Percentiles rank a stretch among this genome's conserved stretches.
These are phyloP conservation scores for Abrus pulchellus DNA, from an alignment of 306 rosid species.

Conservation along the genomic window DNA sequence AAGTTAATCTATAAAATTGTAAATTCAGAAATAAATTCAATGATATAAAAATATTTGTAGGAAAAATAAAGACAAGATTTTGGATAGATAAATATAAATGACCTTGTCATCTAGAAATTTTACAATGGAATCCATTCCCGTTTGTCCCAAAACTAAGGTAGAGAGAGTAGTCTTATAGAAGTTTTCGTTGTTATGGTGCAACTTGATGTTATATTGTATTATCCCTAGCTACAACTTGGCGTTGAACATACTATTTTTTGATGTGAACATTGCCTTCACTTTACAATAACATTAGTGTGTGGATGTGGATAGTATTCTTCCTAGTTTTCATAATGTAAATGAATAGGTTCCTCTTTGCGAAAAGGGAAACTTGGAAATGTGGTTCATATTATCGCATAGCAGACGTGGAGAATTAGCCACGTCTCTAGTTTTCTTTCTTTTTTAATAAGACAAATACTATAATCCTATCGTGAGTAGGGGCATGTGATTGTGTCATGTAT, in stretches of 20 bases:
- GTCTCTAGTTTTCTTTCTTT: slow-evolving; percentile 45
- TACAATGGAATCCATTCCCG: not conserved
- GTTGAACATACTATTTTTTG: slow-evolving; percentile 8
- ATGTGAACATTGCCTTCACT: slow-evolving; percentile 31
- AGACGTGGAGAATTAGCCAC: slow-evolving; percentile 72
- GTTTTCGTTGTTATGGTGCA: slow-evolving; percentile 34
- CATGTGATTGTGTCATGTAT: slow-evolving; percentile 38
- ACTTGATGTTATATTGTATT: slow-evolving; percentile 15
- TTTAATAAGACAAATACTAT: slow-evolving; percentile 35
- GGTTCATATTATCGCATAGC: slow-evolving; percentile 58
- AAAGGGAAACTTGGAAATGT: slow-evolving; percentile 43
- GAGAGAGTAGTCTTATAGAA: slow-evolving; percentile 26
- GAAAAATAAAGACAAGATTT: not conserved
- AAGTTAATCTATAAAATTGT: not conserved
- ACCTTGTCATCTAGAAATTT: not conserved
- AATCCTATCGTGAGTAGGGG: slow-evolving; percentile 2
- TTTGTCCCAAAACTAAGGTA: not conserved
- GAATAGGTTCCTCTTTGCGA: slow-evolving; percentile 11
- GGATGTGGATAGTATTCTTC: slow-evolving; percentile 34
- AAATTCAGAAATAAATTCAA: not conserved
- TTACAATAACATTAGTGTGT: slow-evolving; percentile 21
- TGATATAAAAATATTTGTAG: not conserved
- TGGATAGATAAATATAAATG: not conserved
- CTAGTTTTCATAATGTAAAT: slow-evolving; percentile 21
- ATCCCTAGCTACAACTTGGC: slow-evolving; percentile 10